These are phyloP conservation scores for Rhizophora mangle DNA, from an alignment of 345 rosid genomes.

Conservation along the genomic window DNA sequence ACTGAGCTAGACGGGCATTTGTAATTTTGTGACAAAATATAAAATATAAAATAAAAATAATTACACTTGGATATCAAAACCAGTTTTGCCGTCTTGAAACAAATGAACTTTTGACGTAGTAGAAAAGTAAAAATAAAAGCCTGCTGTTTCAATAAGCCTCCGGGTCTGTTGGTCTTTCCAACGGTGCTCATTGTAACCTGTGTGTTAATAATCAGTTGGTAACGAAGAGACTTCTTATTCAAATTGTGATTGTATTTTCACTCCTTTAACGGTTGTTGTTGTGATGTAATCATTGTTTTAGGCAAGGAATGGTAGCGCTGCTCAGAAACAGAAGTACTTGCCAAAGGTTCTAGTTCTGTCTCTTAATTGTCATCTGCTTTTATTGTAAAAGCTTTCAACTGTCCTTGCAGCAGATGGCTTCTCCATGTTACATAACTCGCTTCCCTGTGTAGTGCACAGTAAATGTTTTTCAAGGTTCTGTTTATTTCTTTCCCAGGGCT, in stretches of 20 bases:
- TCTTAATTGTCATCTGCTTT: not conserved
- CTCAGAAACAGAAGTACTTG: conserved; percentile 79
- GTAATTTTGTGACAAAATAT: too few species aligned
- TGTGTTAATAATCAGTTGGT: conserved; percentile 97
- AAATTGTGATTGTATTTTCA: not conserved
- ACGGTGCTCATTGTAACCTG: conserved; percentile 90
- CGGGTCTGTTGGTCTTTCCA: conserved; percentile 82
- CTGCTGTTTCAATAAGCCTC: conserved; percentile 38
- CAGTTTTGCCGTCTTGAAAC: too few species aligned
- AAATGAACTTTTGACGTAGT: too few species aligned
- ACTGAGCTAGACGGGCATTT: not conserved
- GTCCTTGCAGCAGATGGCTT: not conserved
- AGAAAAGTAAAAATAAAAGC: too few species aligned
- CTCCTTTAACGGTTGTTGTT: not conserved
- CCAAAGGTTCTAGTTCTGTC: conserved; percentile 57
- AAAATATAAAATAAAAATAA: too few species aligned
- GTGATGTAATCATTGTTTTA: conserved; percentile 26
- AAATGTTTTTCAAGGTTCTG: not conserved
- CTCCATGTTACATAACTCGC: not conserved
- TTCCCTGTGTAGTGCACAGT: not conserved
- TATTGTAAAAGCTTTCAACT: not conserved
- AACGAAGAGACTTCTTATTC: conserved; percentile 14
- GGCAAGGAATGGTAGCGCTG: conserved; percentile 81
- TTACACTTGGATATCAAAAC: too few species aligned
- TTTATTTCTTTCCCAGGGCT: not conserved